These are phyloP conservation scores for Clohesyomyces aquaticus DNA, from an alignment of 495 filamentous ascomycete genomes.

Conservation along the genomic window DNA sequence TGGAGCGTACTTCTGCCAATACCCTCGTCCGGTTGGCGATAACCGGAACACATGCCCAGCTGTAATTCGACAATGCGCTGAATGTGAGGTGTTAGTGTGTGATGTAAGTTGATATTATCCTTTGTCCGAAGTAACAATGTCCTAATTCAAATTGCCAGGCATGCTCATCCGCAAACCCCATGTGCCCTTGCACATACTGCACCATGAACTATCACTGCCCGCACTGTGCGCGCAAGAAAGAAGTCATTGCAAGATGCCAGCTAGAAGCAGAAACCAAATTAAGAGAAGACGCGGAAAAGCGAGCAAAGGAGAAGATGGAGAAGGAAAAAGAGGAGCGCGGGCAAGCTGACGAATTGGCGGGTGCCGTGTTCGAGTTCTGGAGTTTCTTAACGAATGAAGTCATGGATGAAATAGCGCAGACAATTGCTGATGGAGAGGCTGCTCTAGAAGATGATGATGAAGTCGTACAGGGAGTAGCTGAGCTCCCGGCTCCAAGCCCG, in stretches of 20 bases:
- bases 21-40: slow-evolving; percentile 56
- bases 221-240: slow-evolving; percentile 51
- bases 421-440: not conserved
- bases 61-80: slow-evolving; percentile 57
- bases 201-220: slow-evolving; percentile 59
- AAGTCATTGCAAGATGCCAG: slow-evolving; percentile 36
- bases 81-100: slow-evolving; percentile 61
- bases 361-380: slow-evolving; percentile 35
- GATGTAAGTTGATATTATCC: slow-evolving; percentile 46
- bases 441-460: not conserved
- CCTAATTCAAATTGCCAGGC: too few relatives aligned
- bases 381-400: slow-evolving; percentile 20
- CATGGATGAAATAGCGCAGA: slow-evolving; percentile 6
- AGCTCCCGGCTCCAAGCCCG: slow-evolving; percentile 24
- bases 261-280: slow-evolving; percentile 40
- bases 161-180: slow-evolving; percentile 52
- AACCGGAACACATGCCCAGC: slow-evolving; percentile 56
- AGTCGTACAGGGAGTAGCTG: not conserved
- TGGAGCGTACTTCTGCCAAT: slow-evolving; percentile 61
- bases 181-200: slow-evolving; percentile 60
- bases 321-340: slow-evolving; percentile 37
- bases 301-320: slow-evolving; percentile 32
- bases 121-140: not conserved
- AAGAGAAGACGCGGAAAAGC: slow-evolving; percentile 26
- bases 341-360: slow-evolving; percentile 35